A percentile compares a stretch with the other conserved stretches of the same genome.
Conservation (phyloP, 495 filamentous ascomycete species). For the Neurospora cerealis region DNA sequence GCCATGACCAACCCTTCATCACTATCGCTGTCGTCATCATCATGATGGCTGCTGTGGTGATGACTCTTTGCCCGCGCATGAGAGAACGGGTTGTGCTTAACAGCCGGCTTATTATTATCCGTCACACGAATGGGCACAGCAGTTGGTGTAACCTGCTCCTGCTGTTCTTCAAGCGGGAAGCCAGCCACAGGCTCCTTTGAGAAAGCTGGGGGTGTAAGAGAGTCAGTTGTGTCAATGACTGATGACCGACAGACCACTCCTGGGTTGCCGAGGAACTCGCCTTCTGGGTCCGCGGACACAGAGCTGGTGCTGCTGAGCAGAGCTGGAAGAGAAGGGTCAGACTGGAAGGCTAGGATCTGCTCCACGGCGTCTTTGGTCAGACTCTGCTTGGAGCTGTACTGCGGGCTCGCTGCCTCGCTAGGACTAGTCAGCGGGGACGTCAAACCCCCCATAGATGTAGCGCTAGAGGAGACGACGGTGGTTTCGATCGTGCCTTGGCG, state of each 20-base stretch:
- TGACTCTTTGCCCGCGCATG: neutral
- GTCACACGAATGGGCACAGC: neutral
- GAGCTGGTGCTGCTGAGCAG: slow-evolving; percentile 74
- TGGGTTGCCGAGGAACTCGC: slow-evolving; percentile 41
- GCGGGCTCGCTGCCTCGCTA: slow-evolving; percentile 45
- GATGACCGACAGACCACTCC: slow-evolving; percentile 30
- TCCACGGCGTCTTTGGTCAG: slow-evolving; percentile 45
- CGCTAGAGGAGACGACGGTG: slow-evolving; percentile 36
- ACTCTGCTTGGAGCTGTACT: slow-evolving; percentile 43
- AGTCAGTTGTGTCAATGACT: slow-evolving; percentile 39
- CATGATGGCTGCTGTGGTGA: slow-evolving; percentile 35
- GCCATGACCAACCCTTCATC: slow-evolving; percentile 46
- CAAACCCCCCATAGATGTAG: slow-evolving; percentile 31
- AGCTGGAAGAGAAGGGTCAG: slow-evolving; percentile 67
- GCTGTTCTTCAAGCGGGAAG: slow-evolving; percentile 29
- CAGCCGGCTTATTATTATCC: neutral
- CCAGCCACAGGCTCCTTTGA: slow-evolving; percentile 32
- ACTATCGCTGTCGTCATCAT: slow-evolving; percentile 45
- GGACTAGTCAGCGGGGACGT: slow-evolving; percentile 38
- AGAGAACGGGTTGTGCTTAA: neutral
- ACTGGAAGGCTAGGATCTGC: slow-evolving; percentile 52
- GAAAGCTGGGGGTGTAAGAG: slow-evolving; percentile 42
- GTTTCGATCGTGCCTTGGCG: slow-evolving; percentile 30
- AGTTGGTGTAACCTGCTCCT: slow-evolving; percentile 5
- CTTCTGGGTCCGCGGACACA: slow-evolving; percentile 52